phyloP scores from a whole-genome alignment of 2,329 filamentous ascomycete species.

The Paraconiothyrium sp. region DNA sequence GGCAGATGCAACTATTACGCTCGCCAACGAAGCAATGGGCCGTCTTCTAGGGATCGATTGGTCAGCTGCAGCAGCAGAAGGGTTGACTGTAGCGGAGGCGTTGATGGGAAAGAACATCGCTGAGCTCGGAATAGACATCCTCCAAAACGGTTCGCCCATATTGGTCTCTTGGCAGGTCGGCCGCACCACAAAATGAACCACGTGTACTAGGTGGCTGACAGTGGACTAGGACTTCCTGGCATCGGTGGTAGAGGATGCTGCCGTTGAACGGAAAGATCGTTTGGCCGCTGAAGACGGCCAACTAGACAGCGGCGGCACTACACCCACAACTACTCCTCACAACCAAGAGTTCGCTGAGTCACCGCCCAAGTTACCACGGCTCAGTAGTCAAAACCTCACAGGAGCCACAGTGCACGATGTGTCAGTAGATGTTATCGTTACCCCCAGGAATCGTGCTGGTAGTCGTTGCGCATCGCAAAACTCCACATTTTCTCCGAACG shows the following conservation, averaged over 20 bases:
- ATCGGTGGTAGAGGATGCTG: conserved; percentile 52
- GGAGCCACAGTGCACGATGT: conserved; percentile 65
- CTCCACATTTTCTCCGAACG: conserved; percentile 20
- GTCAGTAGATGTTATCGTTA: conserved; percentile 73
- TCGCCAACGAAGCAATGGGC: conserved; percentile 81
- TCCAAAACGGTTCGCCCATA: conserved; percentile 70
- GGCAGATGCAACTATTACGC: conserved; percentile 72
- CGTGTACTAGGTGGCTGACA: conserved; percentile 21
- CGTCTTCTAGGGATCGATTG: conserved; percentile 70
- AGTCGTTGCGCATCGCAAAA: conserved; percentile 21
- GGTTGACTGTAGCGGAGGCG: conserved; percentile 63
- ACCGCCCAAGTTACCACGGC: conserved; percentile 17
- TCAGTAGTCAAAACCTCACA: conserved; percentile 50
- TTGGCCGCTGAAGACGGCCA: conserved; percentile 19
- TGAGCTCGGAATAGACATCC: conserved; percentile 76
- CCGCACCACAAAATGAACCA: neutral
- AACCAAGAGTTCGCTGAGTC: conserved; percentile 1
- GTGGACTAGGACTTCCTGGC: conserved; percentile 52
- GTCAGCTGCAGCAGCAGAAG: conserved; percentile 51
- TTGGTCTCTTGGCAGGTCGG: conserved; percentile 61
- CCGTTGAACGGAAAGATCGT: conserved; percentile 21
- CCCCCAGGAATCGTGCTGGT: conserved; percentile 47
- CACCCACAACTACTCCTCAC: conserved; percentile 34
- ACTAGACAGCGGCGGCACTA: conserved; percentile 38
- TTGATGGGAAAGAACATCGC: conserved; percentile 73